Base-by-base conservation (phyloP, 495 filamentous ascomycete species). In the Penicillium bovifimosum region DNA sequence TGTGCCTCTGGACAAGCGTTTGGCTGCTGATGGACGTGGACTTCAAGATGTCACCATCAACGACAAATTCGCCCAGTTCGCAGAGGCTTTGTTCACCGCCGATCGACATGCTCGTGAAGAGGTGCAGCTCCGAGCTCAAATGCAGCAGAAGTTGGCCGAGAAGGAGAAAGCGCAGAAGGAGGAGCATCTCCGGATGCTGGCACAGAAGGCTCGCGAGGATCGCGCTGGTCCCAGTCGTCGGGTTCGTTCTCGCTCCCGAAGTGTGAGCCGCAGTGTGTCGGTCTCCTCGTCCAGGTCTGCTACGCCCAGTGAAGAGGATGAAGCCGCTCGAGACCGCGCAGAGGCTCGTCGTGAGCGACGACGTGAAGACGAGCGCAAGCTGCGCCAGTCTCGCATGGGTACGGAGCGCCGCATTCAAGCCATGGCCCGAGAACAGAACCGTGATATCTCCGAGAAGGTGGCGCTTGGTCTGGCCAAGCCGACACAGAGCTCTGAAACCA, bases 361-460 rank as follows among this genome's bases (percentile, higher is more conserved):
- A 16, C 79, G 82, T 42, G 91, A 96, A 51, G 84, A 88, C 35
- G 88, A 99, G 66, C 84, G 92, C 31, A 88, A 96, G 68, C 73
- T 96, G 11, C 85, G 93, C 14, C 91, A 96, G 74, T 92, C 89
- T 36, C 85, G 91, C 14, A 99, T 99, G 93, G 93, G 93, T 27
- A 83, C 88, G 0, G 95, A 99, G 66, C 82, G 91, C 39, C 79
- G 86, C 8, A 83, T 96, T 28, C 90, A 97, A 62, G 81, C 93
- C 58, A 81, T 97, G 76, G 95, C 95, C 9, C 84, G 91, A 24
- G 92, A 97, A 66, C 93, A 96, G 72, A 88, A 93, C 58, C 89
- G 93, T 56, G 93, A 99, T 70, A 96, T 99, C 56, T 92, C 88
- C 11, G 93, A 99, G 70, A 97, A 96, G 74, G 89, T 99, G 14